A percentile compares a stretch with the other conserved stretches of the same genome.
These are phyloP conservation scores for Termitomyces sp. DNA, from an alignment of 768 basidiomycete genomes.

Conservation along the genomic window DNA sequence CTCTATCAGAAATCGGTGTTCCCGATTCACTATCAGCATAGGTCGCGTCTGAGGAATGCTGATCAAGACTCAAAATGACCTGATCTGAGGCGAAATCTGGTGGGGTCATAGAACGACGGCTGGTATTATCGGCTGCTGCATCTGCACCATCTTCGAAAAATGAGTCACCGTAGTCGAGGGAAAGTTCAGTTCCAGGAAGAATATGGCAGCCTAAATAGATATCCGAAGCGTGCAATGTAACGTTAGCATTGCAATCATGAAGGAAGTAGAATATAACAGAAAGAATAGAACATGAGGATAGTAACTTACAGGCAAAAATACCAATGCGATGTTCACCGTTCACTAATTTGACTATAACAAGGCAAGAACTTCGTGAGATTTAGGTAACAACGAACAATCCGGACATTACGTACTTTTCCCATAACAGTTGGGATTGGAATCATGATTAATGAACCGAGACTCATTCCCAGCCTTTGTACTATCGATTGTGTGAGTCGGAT, in stretches of 20 bases:
- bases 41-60: slow-evolving; percentile 21
- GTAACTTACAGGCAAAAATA: slow-evolving; percentile 50
- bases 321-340: slow-evolving; percentile 70
- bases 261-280: background rate
- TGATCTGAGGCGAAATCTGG: background rate
- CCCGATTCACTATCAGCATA: slow-evolving; percentile 9
- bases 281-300: slow-evolving; percentile 2
- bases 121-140: background rate
- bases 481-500: slow-evolving; percentile 48
- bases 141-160: slow-evolving; percentile 34
- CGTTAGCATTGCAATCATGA: background rate
- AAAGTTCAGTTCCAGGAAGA: slow-evolving; percentile 43
- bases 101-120: background rate
- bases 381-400: background rate
- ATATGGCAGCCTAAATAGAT: slow-evolving; percentile 39
- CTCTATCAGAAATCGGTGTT: background rate
- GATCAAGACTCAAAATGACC: slow-evolving; percentile 11
- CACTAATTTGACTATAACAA: slow-evolving; percentile 46
- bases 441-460: slow-evolving; percentile 71
- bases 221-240: background rate
- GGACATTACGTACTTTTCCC: slow-evolving; percentile 37
- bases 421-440: slow-evolving; percentile 38
- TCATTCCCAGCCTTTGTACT: slow-evolving; percentile 54
- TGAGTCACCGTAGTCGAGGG: slow-evolving; percentile 54
- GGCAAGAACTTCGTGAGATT: background rate